A percentile compares a stretch with the other conserved stretches of the same genome.
Conservation (phyloP, 768 basidiomycete species). For the Boletus pseudo-olivaceus region DNA sequence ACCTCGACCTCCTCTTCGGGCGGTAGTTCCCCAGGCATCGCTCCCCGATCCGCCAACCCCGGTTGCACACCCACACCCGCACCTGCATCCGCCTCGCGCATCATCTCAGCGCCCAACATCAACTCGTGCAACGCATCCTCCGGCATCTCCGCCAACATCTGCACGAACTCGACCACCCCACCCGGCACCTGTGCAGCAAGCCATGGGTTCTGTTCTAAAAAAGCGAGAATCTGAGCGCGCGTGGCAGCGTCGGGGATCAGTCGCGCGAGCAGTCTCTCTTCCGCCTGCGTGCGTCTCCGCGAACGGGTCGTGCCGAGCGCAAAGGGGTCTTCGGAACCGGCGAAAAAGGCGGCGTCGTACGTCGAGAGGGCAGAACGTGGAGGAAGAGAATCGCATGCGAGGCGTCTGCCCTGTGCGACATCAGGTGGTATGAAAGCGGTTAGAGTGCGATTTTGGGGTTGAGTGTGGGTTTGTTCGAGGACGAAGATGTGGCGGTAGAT, state of each 20-base stretch:
- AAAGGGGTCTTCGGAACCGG: slow-evolving; percentile 52
- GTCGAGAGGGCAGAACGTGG: slow-evolving; percentile 54
- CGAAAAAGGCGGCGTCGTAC: slow-evolving; percentile 79
- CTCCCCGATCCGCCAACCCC: slow-evolving; percentile 22
- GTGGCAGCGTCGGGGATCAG: slow-evolving; percentile 57
- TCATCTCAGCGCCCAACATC: slow-evolving; percentile 46
- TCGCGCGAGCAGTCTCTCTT: slow-evolving; percentile 52
- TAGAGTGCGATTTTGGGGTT: slow-evolving; percentile 40
- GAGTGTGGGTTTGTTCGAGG: slow-evolving; percentile 55
- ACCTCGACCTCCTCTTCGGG: slow-evolving; percentile 31
- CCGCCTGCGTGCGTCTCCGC: slow-evolving; percentile 40
- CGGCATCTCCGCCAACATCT: slow-evolving; percentile 50
- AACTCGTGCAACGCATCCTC: slow-evolving; percentile 60
- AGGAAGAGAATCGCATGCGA: slow-evolving; percentile 86
- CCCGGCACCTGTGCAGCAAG: slow-evolving; percentile 59
- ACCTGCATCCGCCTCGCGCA: slow-evolving; percentile 28
- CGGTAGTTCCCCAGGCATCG: slow-evolving; percentile 46
- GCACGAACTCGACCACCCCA: slow-evolving; percentile 61
- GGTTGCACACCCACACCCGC: slow-evolving; percentile 24
- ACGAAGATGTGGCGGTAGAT: slow-evolving; percentile 76
- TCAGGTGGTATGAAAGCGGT: slow-evolving; percentile 68
- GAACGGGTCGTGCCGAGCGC: slow-evolving; percentile 22
- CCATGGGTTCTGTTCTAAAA: slow-evolving; percentile 55
- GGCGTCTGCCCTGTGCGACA: slow-evolving; percentile 48
- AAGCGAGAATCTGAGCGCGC: slow-evolving; percentile 56